phyloP scores from a whole-genome alignment of 352 stramenopile species.

The Phytophthora fragariaefolia region DNA sequence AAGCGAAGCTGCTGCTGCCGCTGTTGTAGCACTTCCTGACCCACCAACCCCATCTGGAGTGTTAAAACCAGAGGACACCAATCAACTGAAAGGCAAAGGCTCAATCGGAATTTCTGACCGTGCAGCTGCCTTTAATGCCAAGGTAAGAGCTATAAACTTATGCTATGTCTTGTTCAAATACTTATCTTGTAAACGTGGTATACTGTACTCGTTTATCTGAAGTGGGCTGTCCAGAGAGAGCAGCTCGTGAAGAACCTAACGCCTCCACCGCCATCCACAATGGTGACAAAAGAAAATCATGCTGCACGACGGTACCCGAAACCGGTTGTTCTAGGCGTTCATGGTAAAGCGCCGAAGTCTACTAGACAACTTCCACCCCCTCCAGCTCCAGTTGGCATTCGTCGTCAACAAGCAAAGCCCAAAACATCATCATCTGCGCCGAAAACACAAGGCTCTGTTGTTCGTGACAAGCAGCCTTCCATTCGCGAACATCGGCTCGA shows the following conservation, averaged over 20 bases:
- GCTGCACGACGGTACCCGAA: constrained; percentile 27
- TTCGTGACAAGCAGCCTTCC: constrained; percentile 17
- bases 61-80: background rate
- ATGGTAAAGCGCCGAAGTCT: constrained; percentile 5
- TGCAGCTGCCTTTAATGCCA: constrained; percentile 64
- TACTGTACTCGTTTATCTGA: no score
- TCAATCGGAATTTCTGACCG: constrained; percentile 34
- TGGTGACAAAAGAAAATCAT: constrained; percentile 16
- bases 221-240: constrained; percentile 58
- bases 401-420: constrained; percentile 15
- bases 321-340: constrained; percentile 18
- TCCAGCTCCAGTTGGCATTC: constrained; percentile 21
- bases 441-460: constrained; percentile 10
- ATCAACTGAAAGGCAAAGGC: background rate
- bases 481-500: constrained; percentile 34
- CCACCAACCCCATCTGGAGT: constrained; percentile 9
- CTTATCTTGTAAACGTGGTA: constrained; percentile 1
- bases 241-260: constrained; percentile 38
- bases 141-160: constrained; percentile 31
- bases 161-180: constrained; percentile 1
- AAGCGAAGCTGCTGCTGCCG: constrained; percentile 24
- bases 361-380: constrained; percentile 22
- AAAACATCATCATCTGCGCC: constrained; percentile 17
- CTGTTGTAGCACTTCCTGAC: constrained; percentile 33
- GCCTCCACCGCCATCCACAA: constrained; percentile 25